phyloP scores from a whole-genome alignment of 345 rosid species.

The Balakata baccata region DNA sequence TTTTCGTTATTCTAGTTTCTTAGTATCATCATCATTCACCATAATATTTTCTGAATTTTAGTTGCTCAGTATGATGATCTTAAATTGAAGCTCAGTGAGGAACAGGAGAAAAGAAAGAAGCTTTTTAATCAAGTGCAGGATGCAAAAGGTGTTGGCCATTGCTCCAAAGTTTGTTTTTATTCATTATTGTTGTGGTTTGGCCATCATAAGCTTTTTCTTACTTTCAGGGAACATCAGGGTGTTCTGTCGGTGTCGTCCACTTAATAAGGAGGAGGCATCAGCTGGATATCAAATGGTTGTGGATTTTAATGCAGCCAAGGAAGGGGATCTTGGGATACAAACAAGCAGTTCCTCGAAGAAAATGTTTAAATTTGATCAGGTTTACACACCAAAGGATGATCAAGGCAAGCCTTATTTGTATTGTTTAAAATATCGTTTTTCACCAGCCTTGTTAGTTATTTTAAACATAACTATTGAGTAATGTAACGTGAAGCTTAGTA shows the following conservation, averaged over 20 bases:
- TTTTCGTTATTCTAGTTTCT: neutral
- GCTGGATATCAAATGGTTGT: slow-evolving; percentile 13
- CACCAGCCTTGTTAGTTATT: too few relatives aligned
- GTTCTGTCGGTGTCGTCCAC: slow-evolving; percentile 26
- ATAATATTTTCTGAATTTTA: neutral
- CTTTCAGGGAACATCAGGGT: slow-evolving; percentile 26
- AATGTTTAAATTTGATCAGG: slow-evolving; percentile 21
- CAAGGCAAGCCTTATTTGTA: slow-evolving; percentile 26
- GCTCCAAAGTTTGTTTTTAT: neutral
- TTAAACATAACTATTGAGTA: too few relatives aligned
- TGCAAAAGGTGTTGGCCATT: slow-evolving; percentile 11
- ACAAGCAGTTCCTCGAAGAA: slow-evolving; percentile 10
- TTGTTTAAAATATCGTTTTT: too few relatives aligned
- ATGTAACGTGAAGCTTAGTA: too few relatives aligned
- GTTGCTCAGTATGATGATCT: slow-evolving; percentile 20
- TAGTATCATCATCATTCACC: neutral
- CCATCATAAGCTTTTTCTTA: neutral
- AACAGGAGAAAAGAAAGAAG: slow-evolving; percentile 22
- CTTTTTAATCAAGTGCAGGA: slow-evolving; percentile 22
- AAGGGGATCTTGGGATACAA: slow-evolving; percentile 25
- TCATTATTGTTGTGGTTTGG: neutral
- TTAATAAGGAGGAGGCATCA: slow-evolving; percentile 17
- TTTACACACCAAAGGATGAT: slow-evolving; percentile 14
- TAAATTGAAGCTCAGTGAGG: slow-evolving; percentile 20
- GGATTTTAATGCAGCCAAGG: slow-evolving; percentile 18